These are phyloP conservation scores for Hyphochytrium catenoides DNA, from an alignment of 352 stramenopile species.

Conservation along the genomic window DNA sequence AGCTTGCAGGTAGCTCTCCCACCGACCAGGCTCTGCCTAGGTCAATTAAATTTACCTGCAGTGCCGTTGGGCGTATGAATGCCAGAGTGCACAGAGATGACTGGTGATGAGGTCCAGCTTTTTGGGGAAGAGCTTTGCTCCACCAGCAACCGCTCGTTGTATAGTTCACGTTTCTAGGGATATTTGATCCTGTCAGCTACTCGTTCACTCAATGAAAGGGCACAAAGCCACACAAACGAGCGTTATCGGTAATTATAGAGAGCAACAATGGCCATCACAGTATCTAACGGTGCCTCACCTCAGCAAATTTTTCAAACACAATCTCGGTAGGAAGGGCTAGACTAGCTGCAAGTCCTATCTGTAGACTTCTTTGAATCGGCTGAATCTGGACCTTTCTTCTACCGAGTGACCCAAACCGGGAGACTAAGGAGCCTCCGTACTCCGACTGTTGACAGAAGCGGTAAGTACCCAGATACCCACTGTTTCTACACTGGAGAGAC, in stretches of 20 bases:
- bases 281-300: conserved; percentile 13
- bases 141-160: conserved; percentile 50
- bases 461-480: too few relatives aligned
- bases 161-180: conserved; percentile 34
- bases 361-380: conserved; percentile 15
- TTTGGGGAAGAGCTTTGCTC: conserved; percentile 47
- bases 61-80: too few relatives aligned
- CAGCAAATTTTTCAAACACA: conserved; percentile 48
- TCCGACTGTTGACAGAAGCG: conserved; percentile 25
- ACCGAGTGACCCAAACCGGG: conserved; percentile 1
- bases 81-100: too few relatives aligned
- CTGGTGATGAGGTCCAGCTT: conserved; percentile 49
- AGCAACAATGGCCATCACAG: not conserved
- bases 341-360: conserved; percentile 41
- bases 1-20: too few relatives aligned
- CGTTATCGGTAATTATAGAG: too few relatives aligned
- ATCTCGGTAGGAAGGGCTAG: conserved; percentile 27
- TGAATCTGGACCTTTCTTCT: not conserved
- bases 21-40: too few relatives aligned
- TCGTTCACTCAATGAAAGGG: conserved; percentile 1
- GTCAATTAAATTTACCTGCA: too few relatives aligned
- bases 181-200: not conserved
- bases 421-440: conserved; percentile 42
- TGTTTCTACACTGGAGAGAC: too few relatives aligned
- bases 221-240: too few relatives aligned